Evolutionary conservation across 306 rosid species (phyloP), one percentile per base, ranked within the genome.

Genomic region (Acacia melanoxylon): DNA sequence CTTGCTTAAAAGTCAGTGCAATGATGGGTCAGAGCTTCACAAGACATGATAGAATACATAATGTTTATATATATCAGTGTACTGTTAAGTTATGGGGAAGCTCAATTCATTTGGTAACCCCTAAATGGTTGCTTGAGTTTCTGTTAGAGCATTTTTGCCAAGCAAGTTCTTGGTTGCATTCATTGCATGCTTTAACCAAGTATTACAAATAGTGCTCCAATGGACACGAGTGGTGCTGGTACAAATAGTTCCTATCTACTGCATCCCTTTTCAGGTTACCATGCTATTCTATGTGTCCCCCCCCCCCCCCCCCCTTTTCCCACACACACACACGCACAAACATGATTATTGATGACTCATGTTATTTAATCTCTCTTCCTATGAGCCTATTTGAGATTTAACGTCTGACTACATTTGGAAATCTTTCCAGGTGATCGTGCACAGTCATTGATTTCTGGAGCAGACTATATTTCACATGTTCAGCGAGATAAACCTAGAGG

Each of bases 141-240:
- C 75, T 67, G 68, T 49, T 76, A 90, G 98, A 87, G 83, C 92
- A 92, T 84, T 86, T 86, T 86, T 81, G 68, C 77, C 91, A 89
- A 86, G 86, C 86, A 77, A 90, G 90, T 84, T 86, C 97, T 19
- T 77, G 80, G 80, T 82, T 87, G 46, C 76, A 59, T 40, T 71
- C 90, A 14, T 79, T 45, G 83, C 82, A 24, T 0, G 86, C 83
- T 61, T 33, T 83, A 89, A n/a, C 89, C 72, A 68, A 76, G 74
- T 85, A 63, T 75, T 72, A 81, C 86, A 74, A 90, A 84, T 87
- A 86, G 89, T 84, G 82, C 59, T 69, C 83, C 19, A 25, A 42
- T 24, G 78, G 84, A 79, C 65, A 86, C 76, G 75, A 79, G 68
- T 70, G 91, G 75, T 58, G 81, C 81, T 83, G 76, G 27, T 76